Evolutionary conservation across 202 grass and related monocot genomes (phyloP), one percentile per base, ranked within the genome.

Genomic region (Elaeis oleifera): DNA sequence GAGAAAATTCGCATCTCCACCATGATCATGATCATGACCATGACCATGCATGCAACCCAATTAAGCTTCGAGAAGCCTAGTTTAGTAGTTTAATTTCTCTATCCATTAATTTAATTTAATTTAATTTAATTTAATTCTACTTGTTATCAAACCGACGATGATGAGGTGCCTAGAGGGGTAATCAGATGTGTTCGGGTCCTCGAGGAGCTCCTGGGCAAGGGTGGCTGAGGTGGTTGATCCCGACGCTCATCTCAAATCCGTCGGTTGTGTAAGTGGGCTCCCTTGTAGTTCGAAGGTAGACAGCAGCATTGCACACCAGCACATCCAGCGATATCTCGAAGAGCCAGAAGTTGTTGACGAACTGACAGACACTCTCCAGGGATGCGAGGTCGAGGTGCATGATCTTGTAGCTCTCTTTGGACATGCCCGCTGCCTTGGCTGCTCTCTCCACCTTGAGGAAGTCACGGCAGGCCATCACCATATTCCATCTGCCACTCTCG

Each of bases 81-180:
- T 24, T 24, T 3, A 24, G 2, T 24, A 24, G 23, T 2, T 24
- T 0, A 3, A 0, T 24, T 24, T 24, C 23, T 24, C 23, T 24
- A 3, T 24, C 3, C 2, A 24, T 24, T 24, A 24, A 24, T 24
- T 20, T 20, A 20, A 20, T 20, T 20, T 20, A 20, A 20, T 20
- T 20, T 20, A 20, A 20, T 20, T 20, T 20, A 3, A 24, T 3
- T 24, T 24, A 24, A 24, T 27, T 31, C 28, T 80, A 86, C 92
- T 88, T 64, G 88, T 97, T 51, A 97, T 97, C 69, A 88, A 97
- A 56, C 94, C 94, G 15, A 97, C 88, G 48, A 97, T 97, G 77
- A 97, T 97, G 71, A 97, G 88, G 6, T 88, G 84, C 71, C 79
- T 89, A 2, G 74, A 86, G 2, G 94, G 88, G 75, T 92, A 92